A percentile compares a stretch with the other conserved stretches of the same genome.
These are phyloP conservation scores for Magnolia kwangsiensis DNA, from an alignment of 164 flowering plant species.

Conservation along the genomic window DNA sequence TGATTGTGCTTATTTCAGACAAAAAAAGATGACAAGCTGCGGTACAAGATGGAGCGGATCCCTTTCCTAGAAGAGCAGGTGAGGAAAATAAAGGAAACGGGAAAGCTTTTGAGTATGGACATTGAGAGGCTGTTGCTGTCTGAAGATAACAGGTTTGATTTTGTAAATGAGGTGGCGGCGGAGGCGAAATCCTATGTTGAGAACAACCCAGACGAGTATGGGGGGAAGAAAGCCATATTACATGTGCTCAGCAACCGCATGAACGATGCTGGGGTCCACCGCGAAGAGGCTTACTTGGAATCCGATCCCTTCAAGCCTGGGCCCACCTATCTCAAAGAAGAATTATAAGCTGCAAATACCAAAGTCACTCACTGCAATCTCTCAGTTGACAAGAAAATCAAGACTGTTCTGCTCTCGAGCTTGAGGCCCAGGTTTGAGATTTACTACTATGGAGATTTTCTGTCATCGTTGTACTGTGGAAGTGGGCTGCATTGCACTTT, in stretches of 20 bases:
- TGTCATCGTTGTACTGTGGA: neutral
- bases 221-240: slow-evolving; percentile 74
- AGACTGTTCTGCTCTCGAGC: neutral
- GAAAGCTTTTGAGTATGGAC: slow-evolving; percentile 60
- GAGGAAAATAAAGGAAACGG: slow-evolving; percentile 61
- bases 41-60: slow-evolving; percentile 48
- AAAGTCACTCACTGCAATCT: neutral
- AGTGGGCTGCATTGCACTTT: neutral
- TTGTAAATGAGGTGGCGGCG: slow-evolving; percentile 86
- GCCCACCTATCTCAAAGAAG: slow-evolving; percentile 54
- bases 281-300: slow-evolving; percentile 74
- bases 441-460: neutral
- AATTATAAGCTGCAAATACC: slow-evolving; percentile 11
- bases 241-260: slow-evolving; percentile 88
- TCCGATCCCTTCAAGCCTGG: slow-evolving; percentile 81
- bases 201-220: slow-evolving; percentile 77
- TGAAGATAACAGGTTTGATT: slow-evolving; percentile 79
- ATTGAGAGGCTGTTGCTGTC: slow-evolving; percentile 61
- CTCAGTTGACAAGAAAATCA: neutral
- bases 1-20: slow-evolving; percentile 30
- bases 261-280: slow-evolving; percentile 70
- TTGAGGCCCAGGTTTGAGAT: neutral
- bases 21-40: slow-evolving; percentile 57
- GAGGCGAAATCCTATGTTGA: slow-evolving; percentile 80
- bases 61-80: slow-evolving; percentile 94